Base-by-base conservation (phyloP, 2,329 filamentous ascomycete genomes). In the Aureobasidium namibiae region DNA sequence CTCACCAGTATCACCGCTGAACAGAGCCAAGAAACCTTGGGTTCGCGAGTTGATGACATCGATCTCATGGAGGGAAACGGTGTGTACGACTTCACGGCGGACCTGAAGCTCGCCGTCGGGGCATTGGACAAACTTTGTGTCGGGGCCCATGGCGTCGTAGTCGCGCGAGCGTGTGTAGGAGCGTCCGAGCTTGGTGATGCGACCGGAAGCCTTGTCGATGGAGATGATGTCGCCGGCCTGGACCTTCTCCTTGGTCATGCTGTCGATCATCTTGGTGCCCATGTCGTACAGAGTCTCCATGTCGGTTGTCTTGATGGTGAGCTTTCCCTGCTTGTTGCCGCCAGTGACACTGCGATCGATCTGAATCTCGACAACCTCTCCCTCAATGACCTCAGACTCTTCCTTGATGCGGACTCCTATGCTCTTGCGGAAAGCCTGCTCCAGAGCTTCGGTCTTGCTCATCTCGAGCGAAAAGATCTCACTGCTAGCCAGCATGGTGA, bases 201-300 rank as follows among this genome's bases (percentile, higher is more conserved):
- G 96, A 65, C 94, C 94, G 1, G 91, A 96, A 0, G 92, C 92
- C 78, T 99, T 99, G 80, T 99, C 94, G 67, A 99, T 97, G 60
- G 90, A 95, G 68, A 99, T 95, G 66, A 99, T 94, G 72, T 99
- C 94, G 67, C 94, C 94, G 4, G 94, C 94, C 87, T 97, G 96
- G 65, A 99, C 90, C 68, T 95, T 92, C 79, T 99, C 94, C 76
- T 97, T 97, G 66, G 92, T 96, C 91, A 99, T 96, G 65, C 91
- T 91, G 72, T 99, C 94, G 66, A 99, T 99, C 94, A 99, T 97
- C 78, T 97, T 97, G 66, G 89, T 92, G 65, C 94, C 94, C 92
- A 99, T 96, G 70, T 99, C 94, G 77, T 97, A 99, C 65, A 99
- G 89, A 13, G 94, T 96, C 76, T 99, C 94, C 94, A 99, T 99